Evolutionary conservation across 2,329 filamentous ascomycete species (phyloP), one percentile per base, ranked within the genome.

Genomic region (Fusarium compactum): DNA sequence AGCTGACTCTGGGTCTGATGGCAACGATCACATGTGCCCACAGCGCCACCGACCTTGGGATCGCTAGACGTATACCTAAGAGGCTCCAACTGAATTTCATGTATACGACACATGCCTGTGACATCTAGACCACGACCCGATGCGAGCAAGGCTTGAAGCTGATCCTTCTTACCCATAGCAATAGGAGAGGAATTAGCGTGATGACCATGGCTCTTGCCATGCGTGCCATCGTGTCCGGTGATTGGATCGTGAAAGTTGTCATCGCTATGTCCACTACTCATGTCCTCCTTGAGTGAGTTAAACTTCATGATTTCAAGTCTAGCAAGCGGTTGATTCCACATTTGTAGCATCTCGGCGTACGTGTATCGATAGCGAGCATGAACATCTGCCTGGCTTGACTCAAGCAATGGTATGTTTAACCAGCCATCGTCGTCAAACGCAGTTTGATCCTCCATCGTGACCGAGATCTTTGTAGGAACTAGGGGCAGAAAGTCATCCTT

Each of bases 241-340:
- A 79, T 72, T 11, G 80, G 77, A 18, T 81, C 80, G 46, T 80
- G 76, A 48, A 80, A 78, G 65, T 76, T 80, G 45, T 71, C 74
- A 24, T 80, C 78, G 6, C 66, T 60, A 30, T 76, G 77, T 2
- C 76, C 73, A 8, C 44, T 68, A 24, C 58, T 76, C 72, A 48
- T 72, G 50, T 85, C 83, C 27, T 87, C 85, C 58, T 86, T 86
- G 41, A 91, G 80, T 6, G 88, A 85, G 67, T 91, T 91, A 74
- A 91, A 92, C 74, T 92, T 92, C 79, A 92, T 84, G 29, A 92
- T 86, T 75, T 92, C 90, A 2, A 92, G 83, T 20, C 89, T 84
- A 32, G 87, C 84, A 7, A 91, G 79, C 0, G 89, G 89, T 59
- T 89, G 85, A 4, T 84, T 82, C 90, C 90, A 92, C 79, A 89